Evolutionary conservation across 805 yeast species (phyloP).

Genomic region (Middelhovenomyces tepae): DNA sequence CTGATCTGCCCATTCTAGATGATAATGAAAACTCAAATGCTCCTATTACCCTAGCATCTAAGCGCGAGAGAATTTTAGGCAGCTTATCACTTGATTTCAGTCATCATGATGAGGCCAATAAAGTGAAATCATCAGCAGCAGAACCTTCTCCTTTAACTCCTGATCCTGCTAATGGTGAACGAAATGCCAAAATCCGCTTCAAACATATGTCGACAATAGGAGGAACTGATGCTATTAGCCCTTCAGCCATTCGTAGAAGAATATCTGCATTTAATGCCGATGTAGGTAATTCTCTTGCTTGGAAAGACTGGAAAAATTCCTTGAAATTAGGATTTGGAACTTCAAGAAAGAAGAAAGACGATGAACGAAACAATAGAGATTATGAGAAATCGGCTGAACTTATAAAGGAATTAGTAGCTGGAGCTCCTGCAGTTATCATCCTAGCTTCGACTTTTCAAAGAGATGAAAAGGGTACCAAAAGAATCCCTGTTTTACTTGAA

Average conservation of each 20-base stretch:
- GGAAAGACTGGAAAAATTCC: conserved; percentile 13
- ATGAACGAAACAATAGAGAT: conserved; percentile 16
- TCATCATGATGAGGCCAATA: conserved; percentile 1
- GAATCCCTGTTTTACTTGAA: conserved; percentile 76
- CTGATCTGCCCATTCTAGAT: conserved; percentile 2
- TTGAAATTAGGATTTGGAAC: conserved; percentile 7
- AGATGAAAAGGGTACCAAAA: conserved; percentile 50
- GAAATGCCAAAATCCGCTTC: too few species aligned
- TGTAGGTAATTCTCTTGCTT: conserved; percentile 6
- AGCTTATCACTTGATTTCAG: neutral
- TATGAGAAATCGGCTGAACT: conserved; percentile 28
- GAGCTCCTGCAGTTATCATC: conserved; percentile 34
- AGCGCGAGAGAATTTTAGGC: conserved; percentile 3
- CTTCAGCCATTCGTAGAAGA: conserved; percentile 10
- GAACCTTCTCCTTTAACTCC: too few species aligned
- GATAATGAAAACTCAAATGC: conserved; percentile 10
- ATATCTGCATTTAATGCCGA: conserved; percentile 15
- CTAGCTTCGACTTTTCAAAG: conserved; percentile 65
- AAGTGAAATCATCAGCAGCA: too few species aligned
- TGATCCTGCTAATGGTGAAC: too few species aligned
- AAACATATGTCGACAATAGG: conserved; percentile 3
- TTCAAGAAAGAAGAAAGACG: conserved; percentile 14
- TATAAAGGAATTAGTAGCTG: conserved; percentile 38
- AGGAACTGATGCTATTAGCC: conserved; percentile 2
- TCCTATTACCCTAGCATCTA: conserved; percentile 5